Percentiles rank a stretch among this genome's conserved stretches.
Evolutionary conservation across 2,329 filamentous ascomycete genomes (phyloP).

Genomic region (Coniochaeta pulveracea): DNA sequence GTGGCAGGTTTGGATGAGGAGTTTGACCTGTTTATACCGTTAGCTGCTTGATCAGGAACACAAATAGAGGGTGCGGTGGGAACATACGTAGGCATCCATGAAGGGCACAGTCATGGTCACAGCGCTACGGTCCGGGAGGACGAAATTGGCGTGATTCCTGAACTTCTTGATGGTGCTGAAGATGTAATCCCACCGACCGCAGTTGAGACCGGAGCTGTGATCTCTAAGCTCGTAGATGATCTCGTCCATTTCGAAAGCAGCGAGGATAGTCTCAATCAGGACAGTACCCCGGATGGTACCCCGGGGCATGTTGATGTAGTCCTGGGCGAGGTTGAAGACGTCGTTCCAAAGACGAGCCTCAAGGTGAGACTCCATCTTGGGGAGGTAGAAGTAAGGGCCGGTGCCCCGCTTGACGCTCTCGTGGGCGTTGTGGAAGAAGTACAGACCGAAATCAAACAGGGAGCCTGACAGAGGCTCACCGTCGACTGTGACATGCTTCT

Average conservation of each 20-base stretch:
- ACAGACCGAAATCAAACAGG: conserved; percentile 95
- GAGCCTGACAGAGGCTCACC: conserved; percentile 87
- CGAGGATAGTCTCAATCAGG: conserved; percentile 93
- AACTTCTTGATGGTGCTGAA: conserved; percentile 99
- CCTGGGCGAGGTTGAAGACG: conserved; percentile 89
- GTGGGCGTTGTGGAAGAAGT: conserved; percentile 97
- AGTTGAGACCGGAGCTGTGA: conserved; percentile 93
- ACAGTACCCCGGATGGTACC: conserved; percentile 93
- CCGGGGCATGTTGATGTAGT: conserved; percentile 78
- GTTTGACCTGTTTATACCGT: conserved; percentile 45
- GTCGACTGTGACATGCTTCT: conserved; percentile 95
- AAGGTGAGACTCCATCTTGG: conserved; percentile 96
- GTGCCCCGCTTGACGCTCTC: conserved; percentile 75
- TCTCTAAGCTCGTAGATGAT: conserved; percentile 99
- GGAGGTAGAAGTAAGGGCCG: conserved; percentile 95
- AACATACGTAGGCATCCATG: conserved; percentile 75
- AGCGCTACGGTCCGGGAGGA: conserved; percentile 79
- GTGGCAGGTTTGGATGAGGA: conserved; percentile 97
- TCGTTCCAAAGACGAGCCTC: conserved; percentile 98
- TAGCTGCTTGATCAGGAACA: conserved; percentile 2
- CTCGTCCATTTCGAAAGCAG: conserved; percentile 99
- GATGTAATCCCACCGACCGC: conserved; percentile 98
- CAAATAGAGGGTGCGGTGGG: not conserved
- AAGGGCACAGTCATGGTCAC: conserved; percentile 98
- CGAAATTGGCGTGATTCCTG: conserved; percentile 85